These are phyloP conservation scores for Aspergillus saccharolyticus DNA, from an alignment of 495 filamentous ascomycete genomes.

Conservation along the genomic window DNA sequence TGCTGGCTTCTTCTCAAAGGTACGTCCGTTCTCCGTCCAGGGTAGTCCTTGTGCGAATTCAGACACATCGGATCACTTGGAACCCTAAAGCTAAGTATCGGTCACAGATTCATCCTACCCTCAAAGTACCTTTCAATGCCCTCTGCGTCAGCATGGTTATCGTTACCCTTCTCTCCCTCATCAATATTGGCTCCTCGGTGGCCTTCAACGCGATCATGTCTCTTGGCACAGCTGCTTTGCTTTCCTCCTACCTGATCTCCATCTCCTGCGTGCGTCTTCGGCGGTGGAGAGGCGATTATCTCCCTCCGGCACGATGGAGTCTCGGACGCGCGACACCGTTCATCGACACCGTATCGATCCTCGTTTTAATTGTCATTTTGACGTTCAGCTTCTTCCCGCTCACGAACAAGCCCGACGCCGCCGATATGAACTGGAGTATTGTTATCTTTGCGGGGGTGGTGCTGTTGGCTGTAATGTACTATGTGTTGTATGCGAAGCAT, in stretches of 20 bases:
- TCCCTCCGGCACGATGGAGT: slow-evolving; percentile 35
- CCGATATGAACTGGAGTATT: slow-evolving; percentile 19
- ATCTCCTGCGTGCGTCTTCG: slow-evolving; percentile 36
- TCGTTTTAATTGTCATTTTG: slow-evolving; percentile 29
- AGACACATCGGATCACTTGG: too few species aligned
- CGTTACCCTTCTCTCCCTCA: slow-evolving; percentile 37
- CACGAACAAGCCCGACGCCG: background rate
- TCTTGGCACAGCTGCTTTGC: slow-evolving; percentile 38
- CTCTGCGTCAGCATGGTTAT: slow-evolving; percentile 34
- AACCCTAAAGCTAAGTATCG: background rate
- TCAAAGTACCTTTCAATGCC: slow-evolving; percentile 35
- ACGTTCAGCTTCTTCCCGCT: slow-evolving; percentile 37
- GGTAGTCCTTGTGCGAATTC: too few species aligned
- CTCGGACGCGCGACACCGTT: slow-evolving; percentile 25
- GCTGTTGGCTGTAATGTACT: slow-evolving; percentile 44
- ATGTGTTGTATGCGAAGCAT: slow-evolving; percentile 35
- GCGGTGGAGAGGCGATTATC: slow-evolving; percentile 28
- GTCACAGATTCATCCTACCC: slow-evolving; percentile 26
- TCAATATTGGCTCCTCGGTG: slow-evolving; percentile 42
- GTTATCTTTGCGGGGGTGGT: slow-evolving; percentile 40
- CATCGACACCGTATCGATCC: slow-evolving; percentile 35
- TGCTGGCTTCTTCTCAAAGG: slow-evolving; percentile 37
- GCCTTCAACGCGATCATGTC: slow-evolving; percentile 45
- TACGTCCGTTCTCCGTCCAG: slow-evolving; percentile 20
- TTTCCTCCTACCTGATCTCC: slow-evolving; percentile 41